These are phyloP conservation scores for Exophiala sp. DNA, from an alignment of 2,329 filamentous ascomycete genomes.

Conservation along the genomic window DNA sequence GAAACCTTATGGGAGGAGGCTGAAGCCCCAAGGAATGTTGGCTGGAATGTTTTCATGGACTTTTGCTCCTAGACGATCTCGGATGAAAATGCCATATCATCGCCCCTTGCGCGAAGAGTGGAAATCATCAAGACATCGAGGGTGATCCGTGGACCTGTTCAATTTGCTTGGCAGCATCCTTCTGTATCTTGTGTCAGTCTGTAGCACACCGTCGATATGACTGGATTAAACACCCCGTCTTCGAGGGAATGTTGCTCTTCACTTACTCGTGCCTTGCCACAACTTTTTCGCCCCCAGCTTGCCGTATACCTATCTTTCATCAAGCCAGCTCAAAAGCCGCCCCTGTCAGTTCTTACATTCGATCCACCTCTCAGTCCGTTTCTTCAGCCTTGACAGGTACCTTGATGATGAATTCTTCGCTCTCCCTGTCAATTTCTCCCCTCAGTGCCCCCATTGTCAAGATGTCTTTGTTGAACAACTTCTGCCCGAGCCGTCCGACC, in stretches of 20 bases:
- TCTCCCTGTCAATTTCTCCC: constrained; percentile 37
- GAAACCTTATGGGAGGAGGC: neutral
- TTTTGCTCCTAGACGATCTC: neutral
- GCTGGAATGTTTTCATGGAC: neutral
- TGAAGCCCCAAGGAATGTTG: neutral
- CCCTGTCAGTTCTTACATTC: neutral
- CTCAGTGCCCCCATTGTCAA: constrained; percentile 41
- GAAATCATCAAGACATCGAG: neutral
- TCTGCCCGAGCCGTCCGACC: constrained; percentile 33
- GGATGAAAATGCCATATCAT: neutral
- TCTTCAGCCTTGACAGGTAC: constrained; percentile 14
- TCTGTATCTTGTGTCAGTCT: neutral
- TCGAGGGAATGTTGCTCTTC: too few species aligned
- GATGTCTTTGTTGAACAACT: constrained; percentile 41
- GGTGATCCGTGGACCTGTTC: neutral
- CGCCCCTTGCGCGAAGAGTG: neutral
- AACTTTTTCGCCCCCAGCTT: too few species aligned
- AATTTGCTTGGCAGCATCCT: neutral
- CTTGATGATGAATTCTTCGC: constrained; percentile 6
- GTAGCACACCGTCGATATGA: neutral
- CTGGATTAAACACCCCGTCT: too few species aligned
- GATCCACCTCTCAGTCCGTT: neutral
- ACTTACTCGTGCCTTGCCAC: too few species aligned
- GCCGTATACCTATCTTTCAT: too few species aligned
- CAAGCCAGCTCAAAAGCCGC: too few species aligned